Evolutionary conservation across 1,139 yeast genomes (phyloP), one percentile per base, ranked within the genome.

Genomic region (Blastobotrys capitulatus): DNA sequence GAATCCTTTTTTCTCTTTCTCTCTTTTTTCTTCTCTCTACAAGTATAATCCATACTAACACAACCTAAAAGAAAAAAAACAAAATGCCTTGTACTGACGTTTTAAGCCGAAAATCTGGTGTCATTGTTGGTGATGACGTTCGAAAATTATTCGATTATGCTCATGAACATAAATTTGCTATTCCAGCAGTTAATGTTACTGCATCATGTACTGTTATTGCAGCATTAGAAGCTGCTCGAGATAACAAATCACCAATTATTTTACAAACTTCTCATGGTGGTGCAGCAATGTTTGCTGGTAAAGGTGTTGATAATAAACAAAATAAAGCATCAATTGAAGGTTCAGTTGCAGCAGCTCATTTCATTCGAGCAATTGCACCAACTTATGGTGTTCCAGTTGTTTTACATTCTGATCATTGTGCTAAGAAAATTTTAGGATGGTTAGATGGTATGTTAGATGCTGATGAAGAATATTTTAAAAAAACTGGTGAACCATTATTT

Each of bases 181-280:
- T 92, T 67, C 98, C 99, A 66, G 97, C 98, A 60, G 89, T 92
- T 70, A 92, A 92, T 74, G 96, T 92, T 55, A 92, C 99, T 60
- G 87, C 97, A 36, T 90, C 97, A 38, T 92, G 97, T 51, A 90
- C 97, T 59, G 98, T 83, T 55, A 92, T 92, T 66, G 89, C 97
- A 63, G 94, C 97, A 62, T 80, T 92, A 70, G 98, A 94, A 78
- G 95, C 98, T 64, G 98, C 99, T 57, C 87, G 98, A 76, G 97
- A 92, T 78, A 73, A 72, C 78, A 85, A 86, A 73, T 78, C 96
- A 56, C 98, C 99, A 76, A 89, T 92, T 75, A 88, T 92, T 70
- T 78, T 92, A 71, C 99, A 92, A 78, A 82, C 92, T 62, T 92
- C 98, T 57, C 90, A 92, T 74, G 99, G 99, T 78, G 99, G 99